Evolutionary conservation across 805 yeast species (phyloP).

Genomic region (Cyberlindnera mycetangii): DNA sequence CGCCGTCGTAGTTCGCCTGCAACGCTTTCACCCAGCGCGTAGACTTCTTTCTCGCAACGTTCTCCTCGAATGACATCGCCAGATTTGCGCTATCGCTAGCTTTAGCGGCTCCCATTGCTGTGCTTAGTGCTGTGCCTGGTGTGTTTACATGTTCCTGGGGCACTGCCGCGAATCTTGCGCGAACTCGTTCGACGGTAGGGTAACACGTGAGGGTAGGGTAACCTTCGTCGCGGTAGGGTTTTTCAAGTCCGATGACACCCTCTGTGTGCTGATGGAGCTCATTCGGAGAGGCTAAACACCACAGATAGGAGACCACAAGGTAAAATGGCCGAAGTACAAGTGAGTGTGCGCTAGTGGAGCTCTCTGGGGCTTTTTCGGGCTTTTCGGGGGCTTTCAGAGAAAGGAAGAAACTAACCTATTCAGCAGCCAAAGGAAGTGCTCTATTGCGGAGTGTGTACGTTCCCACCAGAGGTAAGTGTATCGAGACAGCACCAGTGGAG

Average conservation of each 20-base stretch:
- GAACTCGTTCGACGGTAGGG: not conserved
- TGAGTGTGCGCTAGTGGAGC: too few species aligned
- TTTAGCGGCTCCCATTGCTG: too few species aligned
- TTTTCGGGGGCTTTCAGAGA: not conserved
- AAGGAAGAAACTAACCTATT: conserved; percentile 1
- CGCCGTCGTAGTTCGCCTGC: conserved; percentile 39
- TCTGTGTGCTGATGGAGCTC: too few species aligned
- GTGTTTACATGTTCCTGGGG: too few species aligned
- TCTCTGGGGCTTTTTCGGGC: too few species aligned
- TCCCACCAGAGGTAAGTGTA: conserved; percentile 65
- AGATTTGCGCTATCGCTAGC: too few species aligned
- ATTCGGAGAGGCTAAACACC: too few species aligned
- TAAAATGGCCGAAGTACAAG: conserved; percentile 13
- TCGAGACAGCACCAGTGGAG: not conserved
- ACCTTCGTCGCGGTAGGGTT: too few species aligned
- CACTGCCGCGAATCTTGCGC: not conserved
- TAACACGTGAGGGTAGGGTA: too few species aligned
- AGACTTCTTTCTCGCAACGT: conserved; percentile 37
- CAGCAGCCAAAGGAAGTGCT: conserved; percentile 38
- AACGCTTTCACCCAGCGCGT: conserved; percentile 42
- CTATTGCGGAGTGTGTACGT: conserved; percentile 78
- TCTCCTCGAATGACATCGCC: conserved; percentile 16
- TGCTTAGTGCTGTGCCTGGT: too few species aligned
- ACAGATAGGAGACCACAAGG: too few species aligned
- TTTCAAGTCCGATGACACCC: too few species aligned